Percentiles rank a stretch among this genome's conserved stretches.
Conservation (phyloP, 495 filamentous ascomycete genomes). For the Aspergillus leporis region DNA sequence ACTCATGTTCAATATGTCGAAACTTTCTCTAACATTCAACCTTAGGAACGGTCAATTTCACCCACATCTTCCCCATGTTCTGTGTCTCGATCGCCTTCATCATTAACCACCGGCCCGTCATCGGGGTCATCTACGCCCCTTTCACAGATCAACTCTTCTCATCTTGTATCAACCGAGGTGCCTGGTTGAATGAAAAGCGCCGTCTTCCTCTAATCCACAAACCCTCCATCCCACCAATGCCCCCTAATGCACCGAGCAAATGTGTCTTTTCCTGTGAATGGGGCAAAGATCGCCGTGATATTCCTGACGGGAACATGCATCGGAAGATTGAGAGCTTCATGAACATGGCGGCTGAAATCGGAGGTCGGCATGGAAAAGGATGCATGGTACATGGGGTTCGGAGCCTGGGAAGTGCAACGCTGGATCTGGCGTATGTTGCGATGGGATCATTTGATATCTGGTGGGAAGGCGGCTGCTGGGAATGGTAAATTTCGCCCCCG, state of each 20-base stretch:
- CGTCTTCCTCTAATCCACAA: slow-evolving; percentile 57
- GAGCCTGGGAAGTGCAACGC: slow-evolving; percentile 61
- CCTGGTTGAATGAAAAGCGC: slow-evolving; percentile 64
- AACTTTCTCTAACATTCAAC: not conserved
- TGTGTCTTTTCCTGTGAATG: slow-evolving; percentile 71
- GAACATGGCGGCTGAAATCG: slow-evolving; percentile 66
- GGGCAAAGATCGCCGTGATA: slow-evolving; percentile 69
- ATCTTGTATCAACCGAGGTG: slow-evolving; percentile 58
- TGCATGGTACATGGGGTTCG: slow-evolving; percentile 61
- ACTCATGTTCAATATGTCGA: not conserved
- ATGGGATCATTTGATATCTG: slow-evolving; percentile 60
- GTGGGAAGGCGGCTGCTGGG: slow-evolving; percentile 63
- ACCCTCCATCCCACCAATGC: slow-evolving; percentile 57
- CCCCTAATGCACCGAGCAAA: slow-evolving; percentile 59
- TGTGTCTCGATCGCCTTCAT: slow-evolving; percentile 68
- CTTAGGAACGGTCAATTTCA: slow-evolving; percentile 66
- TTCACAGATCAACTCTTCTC: slow-evolving; percentile 66
- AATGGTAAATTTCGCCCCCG: slow-evolving; percentile 41
- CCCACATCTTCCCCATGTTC: slow-evolving; percentile 72
- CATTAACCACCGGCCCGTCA: slow-evolving; percentile 52
- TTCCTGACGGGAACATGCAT: slow-evolving; percentile 59
- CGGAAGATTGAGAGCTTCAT: slow-evolving; percentile 69
- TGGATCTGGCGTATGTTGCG: slow-evolving; percentile 57
- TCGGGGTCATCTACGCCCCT: slow-evolving; percentile 68
- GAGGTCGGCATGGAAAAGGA: slow-evolving; percentile 58